These are phyloP conservation scores for Grigorovia humatica DNA, from an alignment of 805 yeast species.

Conservation along the genomic window DNA sequence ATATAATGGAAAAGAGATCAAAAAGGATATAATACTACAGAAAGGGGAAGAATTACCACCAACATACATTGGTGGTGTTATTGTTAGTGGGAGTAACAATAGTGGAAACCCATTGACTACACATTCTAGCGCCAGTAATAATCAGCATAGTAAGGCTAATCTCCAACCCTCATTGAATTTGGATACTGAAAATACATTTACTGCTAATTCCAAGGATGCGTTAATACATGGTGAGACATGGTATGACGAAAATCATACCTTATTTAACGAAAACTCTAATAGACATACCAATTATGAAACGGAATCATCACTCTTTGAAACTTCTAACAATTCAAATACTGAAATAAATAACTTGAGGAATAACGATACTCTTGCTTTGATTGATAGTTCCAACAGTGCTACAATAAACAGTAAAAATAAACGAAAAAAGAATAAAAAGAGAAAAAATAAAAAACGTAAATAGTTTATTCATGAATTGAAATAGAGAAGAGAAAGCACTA, in stretches of 20 bases:
- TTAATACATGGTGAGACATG: conserved; percentile 28
- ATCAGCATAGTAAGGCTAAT: not conserved
- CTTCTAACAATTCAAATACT: conserved; percentile 15
- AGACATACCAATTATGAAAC: conserved; percentile 22
- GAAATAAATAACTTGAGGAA: not conserved
- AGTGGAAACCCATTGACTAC: too few relatives aligned
- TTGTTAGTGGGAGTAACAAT: not conserved
- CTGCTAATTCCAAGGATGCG: not conserved
- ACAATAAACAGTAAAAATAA: conserved; percentile 2
- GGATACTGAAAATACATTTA: not conserved
- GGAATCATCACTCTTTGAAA: conserved; percentile 27
- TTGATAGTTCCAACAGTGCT: not conserved
- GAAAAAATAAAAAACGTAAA: conserved; percentile 9
- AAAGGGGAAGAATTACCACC: conserved; percentile 71
- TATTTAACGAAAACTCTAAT: not conserved
- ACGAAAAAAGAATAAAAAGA: conserved; percentile 10
- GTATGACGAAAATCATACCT: conserved; percentile 31
- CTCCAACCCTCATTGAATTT: not conserved
- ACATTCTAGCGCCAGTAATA: not conserved
- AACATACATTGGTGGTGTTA: conserved; percentile 34
- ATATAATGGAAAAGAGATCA: conserved; percentile 32
- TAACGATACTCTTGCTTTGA: not conserved
- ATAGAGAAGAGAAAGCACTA: not conserved
- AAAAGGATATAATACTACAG: conserved; percentile 47
- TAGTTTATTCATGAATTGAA: conserved; percentile 4